These are phyloP conservation scores for Zygotorulaspora chibaensis DNA, from an alignment of 805 yeast genomes.

Conservation along the genomic window DNA sequence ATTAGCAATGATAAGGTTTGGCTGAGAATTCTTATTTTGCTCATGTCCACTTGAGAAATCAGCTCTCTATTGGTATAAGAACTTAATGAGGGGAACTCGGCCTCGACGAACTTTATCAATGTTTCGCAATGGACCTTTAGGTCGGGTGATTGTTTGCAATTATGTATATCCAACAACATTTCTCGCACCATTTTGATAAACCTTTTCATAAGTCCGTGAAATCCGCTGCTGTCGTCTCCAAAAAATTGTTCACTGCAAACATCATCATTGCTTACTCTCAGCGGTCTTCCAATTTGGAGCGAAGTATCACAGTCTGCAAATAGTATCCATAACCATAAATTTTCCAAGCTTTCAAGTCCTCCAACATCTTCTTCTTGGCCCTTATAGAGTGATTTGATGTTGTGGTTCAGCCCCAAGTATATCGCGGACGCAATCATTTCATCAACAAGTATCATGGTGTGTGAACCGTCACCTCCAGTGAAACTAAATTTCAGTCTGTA, in stretches of 20 bases:
- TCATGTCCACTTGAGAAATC: constrained; percentile 1
- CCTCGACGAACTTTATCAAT: constrained; percentile 9
- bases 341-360: constrained; percentile 18
- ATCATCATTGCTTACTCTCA: constrained; percentile 7
- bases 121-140: constrained; percentile 5
- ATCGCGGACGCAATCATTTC: constrained; percentile 17
- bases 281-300: constrained; percentile 27
- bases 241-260: constrained; percentile 5
- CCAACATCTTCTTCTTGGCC: constrained; percentile 22
- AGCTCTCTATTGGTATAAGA: constrained; percentile 5
- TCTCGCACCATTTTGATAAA: constrained; percentile 19
- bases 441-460: constrained; percentile 18
- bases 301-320: constrained; percentile 25
- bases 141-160: constrained; percentile 14
- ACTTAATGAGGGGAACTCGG: constrained; percentile 11
- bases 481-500: constrained; percentile 9
- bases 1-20: constrained; percentile 8
- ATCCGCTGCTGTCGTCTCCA: constrained; percentile 3
- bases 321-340: constrained; percentile 30
- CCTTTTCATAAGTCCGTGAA: constrained; percentile 15
- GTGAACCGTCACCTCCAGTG: constrained; percentile 28
- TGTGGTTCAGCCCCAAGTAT: constrained; percentile 24
- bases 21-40: constrained; percentile 8
- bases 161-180: constrained; percentile 14
- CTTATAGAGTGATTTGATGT: constrained; percentile 18